Evolutionary conservation across 1,284 basidiomycete species (phyloP).

Genomic region (Tranzscheliella williamsii): DNA sequence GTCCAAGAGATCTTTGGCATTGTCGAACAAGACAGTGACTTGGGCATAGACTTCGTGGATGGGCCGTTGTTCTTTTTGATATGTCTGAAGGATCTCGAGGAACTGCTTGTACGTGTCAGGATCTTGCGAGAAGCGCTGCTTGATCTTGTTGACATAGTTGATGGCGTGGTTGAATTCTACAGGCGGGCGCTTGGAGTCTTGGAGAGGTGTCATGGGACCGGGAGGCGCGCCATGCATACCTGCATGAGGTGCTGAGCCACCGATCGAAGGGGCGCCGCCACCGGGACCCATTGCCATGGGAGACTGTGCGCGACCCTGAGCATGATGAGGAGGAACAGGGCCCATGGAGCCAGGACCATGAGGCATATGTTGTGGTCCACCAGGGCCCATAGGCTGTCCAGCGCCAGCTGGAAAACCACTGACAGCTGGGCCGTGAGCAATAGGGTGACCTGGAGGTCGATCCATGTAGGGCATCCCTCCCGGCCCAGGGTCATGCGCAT

Average conservation of each 20-base stretch:
- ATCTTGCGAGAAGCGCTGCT: conserved; percentile 86
- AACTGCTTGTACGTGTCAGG: conserved; percentile 97
- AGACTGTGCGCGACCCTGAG: conserved; percentile 33
- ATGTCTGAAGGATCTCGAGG: conserved; percentile 94
- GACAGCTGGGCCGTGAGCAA: conserved; percentile 13
- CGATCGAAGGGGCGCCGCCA: conserved; percentile 16
- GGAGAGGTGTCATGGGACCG: conserved; percentile 34
- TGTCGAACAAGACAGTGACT: conserved; percentile 88
- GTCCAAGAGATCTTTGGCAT: conserved; percentile 85
- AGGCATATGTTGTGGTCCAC: conserved; percentile 19
- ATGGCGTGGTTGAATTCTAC: conserved; percentile 96
- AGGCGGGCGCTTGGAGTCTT: conserved; percentile 60
- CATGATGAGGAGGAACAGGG: conserved; percentile 24
- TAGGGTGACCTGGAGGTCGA: conserved; percentile 22
- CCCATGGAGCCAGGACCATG: conserved; percentile 34
- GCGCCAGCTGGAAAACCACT: conserved; percentile 14
- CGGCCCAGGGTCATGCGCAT: conserved; percentile 21
- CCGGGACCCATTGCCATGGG: conserved; percentile 32
- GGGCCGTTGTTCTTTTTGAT: conserved; percentile 89
- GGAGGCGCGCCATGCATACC: conserved; percentile 17
- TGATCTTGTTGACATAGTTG: conserved; percentile 98
- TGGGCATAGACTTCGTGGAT: conserved; percentile 89
- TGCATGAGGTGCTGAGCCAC: conserved; percentile 9
- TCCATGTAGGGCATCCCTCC: conserved; percentile 24
- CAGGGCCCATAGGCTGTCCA: conserved; percentile 24